Evolutionary conservation across 1,284 basidiomycete genomes (phyloP).

Genomic region (Athelia sp.): DNA sequence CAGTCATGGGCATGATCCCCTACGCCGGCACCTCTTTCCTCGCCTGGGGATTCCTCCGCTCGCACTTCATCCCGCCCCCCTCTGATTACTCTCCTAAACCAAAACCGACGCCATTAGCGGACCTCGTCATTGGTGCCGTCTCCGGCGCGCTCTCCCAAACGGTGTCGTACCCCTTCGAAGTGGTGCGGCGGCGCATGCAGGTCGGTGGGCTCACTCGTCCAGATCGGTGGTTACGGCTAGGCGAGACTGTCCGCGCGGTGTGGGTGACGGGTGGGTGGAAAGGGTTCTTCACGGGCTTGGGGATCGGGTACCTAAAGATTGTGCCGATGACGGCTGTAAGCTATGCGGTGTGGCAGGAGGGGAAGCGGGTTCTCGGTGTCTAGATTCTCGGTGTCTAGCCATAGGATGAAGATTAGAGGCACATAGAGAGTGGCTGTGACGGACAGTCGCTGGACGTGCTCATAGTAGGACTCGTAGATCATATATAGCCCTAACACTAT

Average conservation of each 20-base stretch:
- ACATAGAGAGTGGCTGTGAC: no score
- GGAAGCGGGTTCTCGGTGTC: conserved; percentile 57
- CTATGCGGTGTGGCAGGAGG: conserved; percentile 73
- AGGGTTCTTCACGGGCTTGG: conserved; percentile 92
- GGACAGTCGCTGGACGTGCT: no score
- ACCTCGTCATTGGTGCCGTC: conserved; percentile 84
- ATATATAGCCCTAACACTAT: no score
- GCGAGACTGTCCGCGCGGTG: conserved; percentile 70
- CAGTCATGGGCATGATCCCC: conserved; percentile 90
- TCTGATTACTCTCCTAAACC: conserved; percentile 14
- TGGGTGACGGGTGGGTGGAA: conserved; percentile 72
- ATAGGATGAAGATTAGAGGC: no score
- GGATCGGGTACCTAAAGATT: conserved; percentile 95
- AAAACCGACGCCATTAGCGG: conserved; percentile 42
- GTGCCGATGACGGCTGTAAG: conserved; percentile 93
- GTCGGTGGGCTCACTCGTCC: conserved; percentile 84
- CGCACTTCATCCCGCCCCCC: conserved; percentile 50
- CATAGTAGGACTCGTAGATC: no score
- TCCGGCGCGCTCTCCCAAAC: conserved; percentile 90
- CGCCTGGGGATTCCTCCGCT: conserved; percentile 82
- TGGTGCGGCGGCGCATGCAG: conserved; percentile 92
- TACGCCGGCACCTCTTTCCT: conserved; percentile 97
- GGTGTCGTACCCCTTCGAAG: conserved; percentile 94
- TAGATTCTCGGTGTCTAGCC: no score
- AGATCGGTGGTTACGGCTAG: conserved; percentile 75